Evolutionary conservation across 441 rosid genomes (phyloP).

Genomic region (Corymbia citriodora): DNA sequence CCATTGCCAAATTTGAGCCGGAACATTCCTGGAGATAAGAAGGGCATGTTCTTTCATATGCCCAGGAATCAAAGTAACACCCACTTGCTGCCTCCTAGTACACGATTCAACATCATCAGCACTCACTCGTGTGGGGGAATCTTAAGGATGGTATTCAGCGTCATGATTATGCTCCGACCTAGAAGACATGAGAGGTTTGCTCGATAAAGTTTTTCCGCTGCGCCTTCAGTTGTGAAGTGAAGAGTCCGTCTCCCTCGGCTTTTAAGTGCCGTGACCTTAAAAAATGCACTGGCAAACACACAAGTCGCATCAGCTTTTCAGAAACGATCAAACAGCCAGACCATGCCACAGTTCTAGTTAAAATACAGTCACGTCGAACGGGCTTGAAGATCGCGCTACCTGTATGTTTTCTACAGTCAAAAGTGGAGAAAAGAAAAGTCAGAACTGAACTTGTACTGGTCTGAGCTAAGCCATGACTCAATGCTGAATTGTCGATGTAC

Average conservation of each 20-base stretch:
- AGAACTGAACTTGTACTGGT: neutral
- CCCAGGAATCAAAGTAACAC: neutral
- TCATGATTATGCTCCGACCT: neutral
- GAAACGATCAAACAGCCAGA: too few relatives aligned
- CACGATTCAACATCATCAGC: neutral
- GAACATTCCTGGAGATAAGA: neutral
- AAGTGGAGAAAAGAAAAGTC: neutral
- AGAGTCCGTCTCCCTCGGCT: neutral
- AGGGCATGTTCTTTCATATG: neutral
- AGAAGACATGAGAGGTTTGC: neutral
- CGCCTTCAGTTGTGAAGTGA: neutral
- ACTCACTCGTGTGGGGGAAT: neutral
- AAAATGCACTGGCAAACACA: neutral
- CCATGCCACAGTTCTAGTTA: neutral
- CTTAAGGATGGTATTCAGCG: neutral
- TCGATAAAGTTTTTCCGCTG: neutral
- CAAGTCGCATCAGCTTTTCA: neutral
- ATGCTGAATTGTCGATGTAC: neutral
- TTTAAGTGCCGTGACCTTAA: neutral
- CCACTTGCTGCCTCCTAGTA: neutral
- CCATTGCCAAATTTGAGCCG: neutral
- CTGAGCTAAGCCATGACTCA: neutral
- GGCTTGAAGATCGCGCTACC: neutral
- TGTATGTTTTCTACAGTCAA: neutral
- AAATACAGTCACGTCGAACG: neutral